These are phyloP conservation scores for Sporothrix euskadiensis DNA, from an alignment of 2,329 filamentous ascomycete species.

Conservation along the genomic window DNA sequence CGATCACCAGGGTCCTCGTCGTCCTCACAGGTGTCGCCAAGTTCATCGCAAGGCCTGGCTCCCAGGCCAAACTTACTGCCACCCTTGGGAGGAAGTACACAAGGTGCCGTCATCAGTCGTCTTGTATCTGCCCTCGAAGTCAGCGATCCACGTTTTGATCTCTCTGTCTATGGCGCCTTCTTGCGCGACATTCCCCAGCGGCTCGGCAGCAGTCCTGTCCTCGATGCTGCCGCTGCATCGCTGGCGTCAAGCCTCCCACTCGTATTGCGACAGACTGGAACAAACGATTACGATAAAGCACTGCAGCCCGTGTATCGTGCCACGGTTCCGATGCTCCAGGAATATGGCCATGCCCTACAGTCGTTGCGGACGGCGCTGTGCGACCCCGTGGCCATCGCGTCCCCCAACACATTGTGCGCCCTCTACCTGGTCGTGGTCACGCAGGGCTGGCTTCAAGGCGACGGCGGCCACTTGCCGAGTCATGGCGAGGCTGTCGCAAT, in stretches of 20 bases:
- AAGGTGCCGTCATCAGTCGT: neutral
- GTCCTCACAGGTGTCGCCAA: neutral
- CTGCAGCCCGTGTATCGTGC: neutral
- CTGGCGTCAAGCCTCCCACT: constrained; percentile 21
- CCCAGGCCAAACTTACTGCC: neutral
- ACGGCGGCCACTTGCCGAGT: constrained; percentile 7
- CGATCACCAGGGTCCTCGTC: neutral
- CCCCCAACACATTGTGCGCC: constrained; percentile 29
- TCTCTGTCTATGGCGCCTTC: constrained; percentile 30
- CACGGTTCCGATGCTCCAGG: constrained; percentile 28
- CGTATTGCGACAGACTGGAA: neutral
- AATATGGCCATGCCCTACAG: constrained; percentile 25
- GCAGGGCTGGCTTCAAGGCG: constrained; percentile 29
- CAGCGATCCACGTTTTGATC: constrained; percentile 30
- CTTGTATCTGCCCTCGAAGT: constrained; percentile 28
- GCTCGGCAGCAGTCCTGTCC: constrained; percentile 25
- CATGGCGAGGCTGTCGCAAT: constrained; percentile 30
- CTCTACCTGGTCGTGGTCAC: constrained; percentile 29
- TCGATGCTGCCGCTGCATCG: constrained; percentile 28
- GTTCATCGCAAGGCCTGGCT: neutral
- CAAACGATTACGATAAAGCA: neutral
- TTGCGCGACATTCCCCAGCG: constrained; percentile 29
- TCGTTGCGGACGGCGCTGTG: constrained; percentile 23
- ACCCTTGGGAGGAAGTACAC: neutral
- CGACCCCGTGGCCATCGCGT: neutral